Evolutionary conservation across 2,329 filamentous ascomycete genomes (phyloP).

Genomic region (Colletotrichum tropicale): DNA sequence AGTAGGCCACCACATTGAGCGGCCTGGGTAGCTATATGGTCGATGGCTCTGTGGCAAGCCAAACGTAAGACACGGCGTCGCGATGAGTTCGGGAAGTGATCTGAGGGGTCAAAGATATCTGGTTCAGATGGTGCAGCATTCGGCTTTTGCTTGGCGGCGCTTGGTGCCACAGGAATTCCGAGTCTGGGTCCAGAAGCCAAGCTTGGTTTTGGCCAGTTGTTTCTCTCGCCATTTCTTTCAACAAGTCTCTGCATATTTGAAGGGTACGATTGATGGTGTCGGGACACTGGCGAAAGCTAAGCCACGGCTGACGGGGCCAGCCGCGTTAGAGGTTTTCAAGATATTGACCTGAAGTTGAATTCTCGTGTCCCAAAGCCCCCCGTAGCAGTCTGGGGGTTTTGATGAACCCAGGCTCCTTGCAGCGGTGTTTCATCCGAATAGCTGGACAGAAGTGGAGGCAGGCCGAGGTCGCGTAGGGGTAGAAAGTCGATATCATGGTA

Average conservation of each 20-base stretch:
- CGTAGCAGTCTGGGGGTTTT: not conserved
- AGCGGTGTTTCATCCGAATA: slow-evolving; percentile 18
- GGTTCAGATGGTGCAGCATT: not conserved
- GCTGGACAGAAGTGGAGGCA: slow-evolving; percentile 3
- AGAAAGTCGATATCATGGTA: not conserved
- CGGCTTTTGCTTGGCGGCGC: not conserved
- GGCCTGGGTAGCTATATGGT: not conserved
- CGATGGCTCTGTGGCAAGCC: not conserved
- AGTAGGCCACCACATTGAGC: not conserved
- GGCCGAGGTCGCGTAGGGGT: not conserved
- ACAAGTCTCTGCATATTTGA: not conserved
- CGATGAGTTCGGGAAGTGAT: not conserved
- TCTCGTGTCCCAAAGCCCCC: slow-evolving; percentile 1
- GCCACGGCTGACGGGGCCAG: not conserved
- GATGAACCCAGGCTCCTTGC: slow-evolving; percentile 7
- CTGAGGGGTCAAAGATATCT: not conserved
- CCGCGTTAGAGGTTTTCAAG: not conserved
- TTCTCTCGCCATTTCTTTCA: not conserved
- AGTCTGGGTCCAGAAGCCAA: not conserved
- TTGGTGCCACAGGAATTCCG: not conserved
- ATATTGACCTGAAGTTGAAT: slow-evolving; percentile 2
- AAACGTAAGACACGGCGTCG: not conserved
- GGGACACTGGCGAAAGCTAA: not conserved
- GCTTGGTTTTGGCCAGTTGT: not conserved
- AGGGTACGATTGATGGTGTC: not conserved